A percentile compares a stretch with the other conserved stretches of the same genome.
phyloP scores from a whole-genome alignment of 768 basidiomycete genomes.

The Amanita polypyramis region DNA sequence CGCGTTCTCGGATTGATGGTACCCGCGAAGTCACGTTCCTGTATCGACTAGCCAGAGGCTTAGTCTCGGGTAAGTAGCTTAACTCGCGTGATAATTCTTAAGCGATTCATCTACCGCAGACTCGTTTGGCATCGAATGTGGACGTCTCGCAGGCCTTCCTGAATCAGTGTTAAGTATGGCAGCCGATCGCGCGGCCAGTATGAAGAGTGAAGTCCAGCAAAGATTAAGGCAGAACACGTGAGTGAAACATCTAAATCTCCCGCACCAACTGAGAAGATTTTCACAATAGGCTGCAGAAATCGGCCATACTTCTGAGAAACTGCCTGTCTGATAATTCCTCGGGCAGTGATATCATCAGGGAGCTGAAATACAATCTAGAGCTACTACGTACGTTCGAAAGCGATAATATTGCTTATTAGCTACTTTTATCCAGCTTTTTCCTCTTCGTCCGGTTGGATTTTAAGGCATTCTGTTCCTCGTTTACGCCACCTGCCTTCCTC shows the following conservation, averaged over 20 bases:
- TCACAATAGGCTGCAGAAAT: constrained; percentile 15
- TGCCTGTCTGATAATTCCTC: constrained; percentile 12
- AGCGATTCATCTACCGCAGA: constrained; percentile 23
- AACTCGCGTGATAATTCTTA: neutral
- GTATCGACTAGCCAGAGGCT: constrained; percentile 62
- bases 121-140: constrained; percentile 92
- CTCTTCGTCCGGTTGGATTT: constrained; percentile 21
- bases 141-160: constrained; percentile 76
- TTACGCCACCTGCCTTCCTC: constrained; percentile 13
- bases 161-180: constrained; percentile 59
- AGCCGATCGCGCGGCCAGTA: constrained; percentile 35
- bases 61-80: constrained; percentile 41
- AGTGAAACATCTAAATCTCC: constrained; percentile 9
- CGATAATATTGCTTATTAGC: neutral
- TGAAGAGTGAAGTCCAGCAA: constrained; percentile 43
- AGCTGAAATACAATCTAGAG: constrained; percentile 18
- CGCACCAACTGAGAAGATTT: neutral
- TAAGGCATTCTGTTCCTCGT: neutral
- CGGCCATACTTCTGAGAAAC: constrained; percentile 17
- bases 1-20: constrained; percentile 60
- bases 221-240: constrained; percentile 43
- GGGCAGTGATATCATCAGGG: constrained; percentile 12
- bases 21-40: constrained; percentile 78
- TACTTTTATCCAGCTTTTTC: constrained; percentile 16
- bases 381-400: neutral